Base-by-base conservation (phyloP, 345 rosid genomes). In the Anacardium occidentale region DNA sequence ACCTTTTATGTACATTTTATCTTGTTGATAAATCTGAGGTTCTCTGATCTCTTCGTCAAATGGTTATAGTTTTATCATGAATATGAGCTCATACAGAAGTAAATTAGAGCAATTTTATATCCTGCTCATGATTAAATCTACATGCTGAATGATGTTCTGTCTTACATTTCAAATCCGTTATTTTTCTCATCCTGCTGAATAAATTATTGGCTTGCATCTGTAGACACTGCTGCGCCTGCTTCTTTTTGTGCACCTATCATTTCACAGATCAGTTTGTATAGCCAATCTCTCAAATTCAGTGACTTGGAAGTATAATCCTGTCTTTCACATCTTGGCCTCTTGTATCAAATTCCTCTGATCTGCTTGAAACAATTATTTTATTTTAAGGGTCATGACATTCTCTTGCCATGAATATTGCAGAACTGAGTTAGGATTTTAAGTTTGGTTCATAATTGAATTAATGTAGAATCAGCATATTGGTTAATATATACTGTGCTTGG, bases 401-500 rank as follows among this genome's bases (percentile, higher is more conserved):
- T 44, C 51, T 47, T 24, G 25, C 55, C 12, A 25, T 64, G 55
- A 22, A 47, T 47, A 22, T 47, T n/a, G 4, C 14, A 14, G 22
- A 47, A 24, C 20, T 45, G 37, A 64, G 37, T 29, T 50, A 29
- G 18, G 42, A 29, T n/a, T 7, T 7, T 26, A 37, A 13, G 25
- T 60, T 37, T 37, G 11, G 26, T 11, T 44, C 24, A 15, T 34
- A 11, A 10, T 47, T 68, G 60, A 76, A 9, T 74, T 50, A 58
- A 69, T 44, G 70, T 69, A 20, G 45, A 25, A 56, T 73, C 68
- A 62, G 72, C 47, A 8, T 59, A 29, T 59, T 10, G 55, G 73
- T 54, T 67, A 48, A 68, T 24, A 78, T 25, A 62, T 78, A 5
- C 50, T 10, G 68, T 65, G 44, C 15, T 75, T 76, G 80, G 54